Evolutionary conservation across 192 early-diverging fungal species (phyloP).

Genomic region (Coemansia asiatica): DNA sequence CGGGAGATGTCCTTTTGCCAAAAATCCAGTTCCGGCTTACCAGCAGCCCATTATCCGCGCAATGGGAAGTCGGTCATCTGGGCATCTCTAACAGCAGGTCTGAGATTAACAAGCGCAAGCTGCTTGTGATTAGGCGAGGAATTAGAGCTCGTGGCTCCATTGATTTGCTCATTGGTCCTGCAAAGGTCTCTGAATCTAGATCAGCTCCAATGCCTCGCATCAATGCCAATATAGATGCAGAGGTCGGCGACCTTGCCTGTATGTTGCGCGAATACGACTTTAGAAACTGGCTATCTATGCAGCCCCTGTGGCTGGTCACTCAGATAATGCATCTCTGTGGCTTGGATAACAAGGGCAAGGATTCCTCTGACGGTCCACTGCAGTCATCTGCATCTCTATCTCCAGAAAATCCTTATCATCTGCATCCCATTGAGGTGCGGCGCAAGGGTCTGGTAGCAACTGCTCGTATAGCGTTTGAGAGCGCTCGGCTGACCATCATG

Average conservation of each 20-base stretch:
- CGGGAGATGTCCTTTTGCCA: slow-evolving; percentile 13
- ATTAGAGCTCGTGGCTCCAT: slow-evolving; percentile 26
- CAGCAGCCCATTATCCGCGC: slow-evolving; percentile 37
- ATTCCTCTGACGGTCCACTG: background rate
- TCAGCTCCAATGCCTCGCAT: slow-evolving; percentile 14
- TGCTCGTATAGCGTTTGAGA: slow-evolving; percentile 24
- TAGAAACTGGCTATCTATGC: slow-evolving; percentile 50
- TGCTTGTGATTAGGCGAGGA: slow-evolving; percentile 32
- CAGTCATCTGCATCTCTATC: background rate
- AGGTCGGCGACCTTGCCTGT: slow-evolving; percentile 25
- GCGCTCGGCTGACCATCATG: slow-evolving; percentile 34
- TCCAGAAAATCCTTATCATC: background rate
- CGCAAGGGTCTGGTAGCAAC: slow-evolving; percentile 37
- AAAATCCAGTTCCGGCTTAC: slow-evolving; percentile 28
- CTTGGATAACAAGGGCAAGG: slow-evolving; percentile 9
- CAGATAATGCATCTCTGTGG: slow-evolving; percentile 15
- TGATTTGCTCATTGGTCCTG: slow-evolving; percentile 17
- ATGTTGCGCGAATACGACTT: slow-evolving; percentile 51
- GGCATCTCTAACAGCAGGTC: background rate
- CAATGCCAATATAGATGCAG: slow-evolving; percentile 25
- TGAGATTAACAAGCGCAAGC: slow-evolving; percentile 3
- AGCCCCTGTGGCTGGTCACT: slow-evolving; percentile 48
- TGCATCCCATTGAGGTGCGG: slow-evolving; percentile 31
- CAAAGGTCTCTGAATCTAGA: background rate
- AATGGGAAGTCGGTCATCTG: slow-evolving; percentile 20